Percentiles rank a stretch among this genome's conserved stretches.
Conservation (phyloP, 805 yeast species). For the Schwanniomyces occidentalis region DNA sequence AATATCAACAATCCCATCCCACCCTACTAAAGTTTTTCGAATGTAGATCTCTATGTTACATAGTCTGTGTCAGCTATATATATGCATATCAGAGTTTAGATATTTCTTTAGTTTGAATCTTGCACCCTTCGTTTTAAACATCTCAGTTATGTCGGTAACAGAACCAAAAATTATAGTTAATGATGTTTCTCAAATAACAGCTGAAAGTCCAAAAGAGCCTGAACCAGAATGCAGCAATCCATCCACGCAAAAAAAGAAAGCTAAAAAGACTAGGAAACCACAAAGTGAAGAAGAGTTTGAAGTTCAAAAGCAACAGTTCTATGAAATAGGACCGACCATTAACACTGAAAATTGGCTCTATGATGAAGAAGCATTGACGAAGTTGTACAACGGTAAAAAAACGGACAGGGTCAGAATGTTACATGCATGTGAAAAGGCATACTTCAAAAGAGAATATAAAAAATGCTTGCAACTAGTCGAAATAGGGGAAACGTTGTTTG, state of each 20-base stretch:
- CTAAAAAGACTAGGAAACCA: conserved; percentile 54
- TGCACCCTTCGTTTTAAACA: no score
- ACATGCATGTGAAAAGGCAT: conserved; percentile 63
- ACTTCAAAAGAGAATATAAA: conserved; percentile 52
- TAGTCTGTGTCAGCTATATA: no score
- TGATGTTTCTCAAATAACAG: no score
- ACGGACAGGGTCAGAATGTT: conserved; percentile 55
- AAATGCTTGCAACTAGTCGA: conserved; percentile 51
- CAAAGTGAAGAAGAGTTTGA: conserved; percentile 67
- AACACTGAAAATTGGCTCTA: conserved; percentile 49
- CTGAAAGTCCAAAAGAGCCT: conserved; percentile 1
- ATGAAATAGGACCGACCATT: conserved; percentile 55
- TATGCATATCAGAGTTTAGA: no score
- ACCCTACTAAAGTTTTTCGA: no score
- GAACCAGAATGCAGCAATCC: not conserved
- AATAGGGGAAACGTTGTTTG: conserved; percentile 33
- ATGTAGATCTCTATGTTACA: no score
- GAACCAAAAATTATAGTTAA: not conserved
- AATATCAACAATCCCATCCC: no score
- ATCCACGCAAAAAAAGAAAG: not conserved
- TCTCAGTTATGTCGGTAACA: no score
- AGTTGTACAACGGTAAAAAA: conserved; percentile 39
- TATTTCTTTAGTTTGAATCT: no score
- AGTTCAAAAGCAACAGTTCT: conserved; percentile 52
- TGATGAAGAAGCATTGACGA: conserved; percentile 21